Conservation (phyloP, 495 filamentous ascomycete genomes). For the Xylaria nigripes region DNA sequence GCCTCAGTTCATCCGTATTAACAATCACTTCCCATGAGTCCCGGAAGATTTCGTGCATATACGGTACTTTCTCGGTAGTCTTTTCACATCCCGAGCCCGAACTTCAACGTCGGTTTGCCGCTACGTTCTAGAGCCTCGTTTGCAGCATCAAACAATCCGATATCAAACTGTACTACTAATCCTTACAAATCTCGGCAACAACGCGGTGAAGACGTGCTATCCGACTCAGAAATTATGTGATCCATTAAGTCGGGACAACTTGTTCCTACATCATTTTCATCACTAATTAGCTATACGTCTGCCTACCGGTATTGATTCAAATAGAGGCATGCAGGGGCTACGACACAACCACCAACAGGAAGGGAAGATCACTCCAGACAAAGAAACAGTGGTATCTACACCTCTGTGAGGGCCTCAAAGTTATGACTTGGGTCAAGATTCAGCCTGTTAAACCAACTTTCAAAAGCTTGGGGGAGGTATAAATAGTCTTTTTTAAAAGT, state of each 20-base stretch:
- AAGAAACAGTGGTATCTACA: too few relatives aligned
- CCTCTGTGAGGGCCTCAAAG: too few relatives aligned
- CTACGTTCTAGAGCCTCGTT: not conserved
- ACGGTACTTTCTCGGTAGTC: not conserved
- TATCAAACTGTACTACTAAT: not conserved
- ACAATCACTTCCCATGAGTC: too few relatives aligned
- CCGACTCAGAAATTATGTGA: not conserved
- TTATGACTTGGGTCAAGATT: too few relatives aligned
- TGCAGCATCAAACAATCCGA: not conserved
- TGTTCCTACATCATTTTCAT: not conserved
- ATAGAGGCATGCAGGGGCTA: too few relatives aligned
- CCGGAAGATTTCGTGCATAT: too few relatives aligned
- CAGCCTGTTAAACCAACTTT: too few relatives aligned
- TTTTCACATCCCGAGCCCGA: constrained; percentile 1
- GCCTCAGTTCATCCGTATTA: too few relatives aligned
- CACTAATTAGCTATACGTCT: too few relatives aligned
- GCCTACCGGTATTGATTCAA: too few relatives aligned
- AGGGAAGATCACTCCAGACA: not conserved
- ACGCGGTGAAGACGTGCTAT: too few relatives aligned
- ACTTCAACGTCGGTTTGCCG: constrained; percentile 2
- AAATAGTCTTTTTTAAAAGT: constrained; percentile 4
- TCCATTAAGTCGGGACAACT: not conserved
- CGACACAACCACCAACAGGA: not conserved
- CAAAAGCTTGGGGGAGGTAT: not conserved
- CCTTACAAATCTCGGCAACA: too few relatives aligned